Base-by-base conservation (phyloP, 2,329 filamentous ascomycete species). In the Botrytis aclada region DNA sequence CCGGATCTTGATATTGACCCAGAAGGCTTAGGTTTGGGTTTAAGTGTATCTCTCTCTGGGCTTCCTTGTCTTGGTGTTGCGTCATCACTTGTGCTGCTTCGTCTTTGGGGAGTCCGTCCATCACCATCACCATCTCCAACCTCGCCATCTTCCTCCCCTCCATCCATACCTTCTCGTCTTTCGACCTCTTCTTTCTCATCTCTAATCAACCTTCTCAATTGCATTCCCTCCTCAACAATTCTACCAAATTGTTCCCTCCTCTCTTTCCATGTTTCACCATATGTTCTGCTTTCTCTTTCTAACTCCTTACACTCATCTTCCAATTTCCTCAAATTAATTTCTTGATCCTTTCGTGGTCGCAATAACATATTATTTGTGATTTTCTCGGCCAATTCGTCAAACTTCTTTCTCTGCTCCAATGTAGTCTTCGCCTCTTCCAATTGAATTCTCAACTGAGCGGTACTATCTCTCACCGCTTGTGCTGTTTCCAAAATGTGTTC, bases 151-250 rank as follows among this genome's bases (percentile, higher is more conserved):
- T 85, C 88, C 65, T 89, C 90, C 76, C 76, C 78, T 41, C 76
- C 79, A 72, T 89, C 90, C 89, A 94, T 94, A 43, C 93, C 94
- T 82, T 97, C 94, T 71, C 94, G 88, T 60, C 93, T 86, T 83
- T 97, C 94, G 0, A 96, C 93, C 83, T 97, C 94, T 81, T 97
- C 95, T 83, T 97, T 97, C 85, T 98, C 95, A 79, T 97, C 95
- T 74, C 94, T 90, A 79, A 98, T 97, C 81, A 97, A 86, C 66
- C 93, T 87, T 73, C 95, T 86, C 81, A 98, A 87, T 76, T 93
- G 87, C 88, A 93, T 92, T n/a, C 94, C 94, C 84, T 98, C 95
- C 74, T 95, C 93, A 80, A 97, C 93, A 79, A 98, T 95, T 72
- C 89, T 88, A 73, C 91, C 93, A 82, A 98, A 97, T 82, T 97